phyloP scores from a whole-genome alignment of 1,139 yeast genomes.

The Pichia sp. region DNA sequence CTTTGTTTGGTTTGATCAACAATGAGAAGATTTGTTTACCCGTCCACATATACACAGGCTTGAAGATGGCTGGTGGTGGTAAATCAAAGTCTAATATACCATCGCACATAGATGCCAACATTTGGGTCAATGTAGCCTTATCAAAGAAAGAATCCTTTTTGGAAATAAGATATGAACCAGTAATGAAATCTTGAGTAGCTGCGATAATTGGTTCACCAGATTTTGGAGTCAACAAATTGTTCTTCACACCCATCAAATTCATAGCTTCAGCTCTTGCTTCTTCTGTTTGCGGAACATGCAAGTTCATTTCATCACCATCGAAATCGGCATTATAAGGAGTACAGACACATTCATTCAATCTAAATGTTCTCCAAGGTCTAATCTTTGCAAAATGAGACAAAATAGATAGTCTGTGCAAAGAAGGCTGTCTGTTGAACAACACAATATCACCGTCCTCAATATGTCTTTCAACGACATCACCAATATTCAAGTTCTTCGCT shows the following conservation, averaged over 20 bases:
- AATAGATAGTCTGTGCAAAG: conserved; percentile 90
- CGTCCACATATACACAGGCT: conserved; percentile 90
- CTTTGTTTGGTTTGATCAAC: conserved; percentile 72
- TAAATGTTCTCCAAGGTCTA: conserved; percentile 96
- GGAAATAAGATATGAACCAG: conserved; percentile 89
- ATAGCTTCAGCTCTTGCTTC: conserved; percentile 99
- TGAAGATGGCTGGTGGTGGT: conserved; percentile 91
- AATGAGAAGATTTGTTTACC: conserved; percentile 93
- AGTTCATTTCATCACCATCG: conserved; percentile 99
- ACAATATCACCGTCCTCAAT: conserved; percentile 96
- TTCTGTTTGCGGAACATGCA: conserved; percentile 98
- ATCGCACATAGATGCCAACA: conserved; percentile 94
- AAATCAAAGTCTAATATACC: conserved; percentile 81
- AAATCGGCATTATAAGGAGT: conserved; percentile 99
- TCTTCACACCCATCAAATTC: conserved; percentile 95
- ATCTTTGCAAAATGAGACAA: conserved; percentile 93
- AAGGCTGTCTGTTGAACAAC: conserved; percentile 95
- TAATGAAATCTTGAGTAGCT: conserved; percentile 98
- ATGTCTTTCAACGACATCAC: conserved; percentile 97
- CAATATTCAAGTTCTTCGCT: conserved; percentile 70
- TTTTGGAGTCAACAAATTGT: conserved; percentile 89
- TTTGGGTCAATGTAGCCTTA: conserved; percentile 74
- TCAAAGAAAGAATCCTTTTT: conserved; percentile 92
- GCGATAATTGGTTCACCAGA: conserved; percentile 99
- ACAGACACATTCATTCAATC: conserved; percentile 98